Base-by-base conservation (phyloP, 805 yeast species). In the Blastobotrys robertii region DNA sequence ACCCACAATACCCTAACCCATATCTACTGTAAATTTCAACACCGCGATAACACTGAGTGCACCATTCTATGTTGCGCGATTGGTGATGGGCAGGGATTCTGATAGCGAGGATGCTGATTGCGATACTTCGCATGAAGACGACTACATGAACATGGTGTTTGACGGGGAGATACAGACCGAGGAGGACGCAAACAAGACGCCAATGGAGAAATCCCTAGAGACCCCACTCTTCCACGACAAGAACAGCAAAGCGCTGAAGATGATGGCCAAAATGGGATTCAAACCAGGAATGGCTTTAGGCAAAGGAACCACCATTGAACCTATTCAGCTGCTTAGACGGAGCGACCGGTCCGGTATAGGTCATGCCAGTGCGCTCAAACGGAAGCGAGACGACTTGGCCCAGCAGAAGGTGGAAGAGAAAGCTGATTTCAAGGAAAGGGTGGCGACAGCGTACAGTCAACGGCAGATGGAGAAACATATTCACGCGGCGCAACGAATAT, bases 241-340 rank as follows among this genome's bases (percentile, higher is more conserved):
- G 8, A 31, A 37, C 3, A 45, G 42, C 38, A 45, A 44, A 28
- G 54, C 50, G 10, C 59, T 73, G 16, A 50, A 65, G 4, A 74
- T 77, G 47, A 76, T 77, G 82, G 62, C 65, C 49, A 71, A 65
- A 49, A 77, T 77, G 82, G 83, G 82, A 1, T 77, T 66, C 52
- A 66, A 62, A 42, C 53, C 67, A 2, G 81, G 79, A 13, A 63
- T 67, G 19, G 51, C 66, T 0, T 56, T 74, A 12, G 79, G 81
- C 0, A 49, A 41, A 15, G 44, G 52, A 10, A 46, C 38, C 8
- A 29, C 43, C 14, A 37, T 14, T 10, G 44, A 41, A 38, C 41
- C 41, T 9, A 15, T 48, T 8, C 22, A 16, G 9, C 9, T 39
- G 30, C 41, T 31, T 19, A 7, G 43, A 40, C 30, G 42, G 36